Percentiles rank a stretch among this genome's conserved stretches.
phyloP scores from a whole-genome alignment of 257 asterid species.

The Scutellaria barbata region DNA sequence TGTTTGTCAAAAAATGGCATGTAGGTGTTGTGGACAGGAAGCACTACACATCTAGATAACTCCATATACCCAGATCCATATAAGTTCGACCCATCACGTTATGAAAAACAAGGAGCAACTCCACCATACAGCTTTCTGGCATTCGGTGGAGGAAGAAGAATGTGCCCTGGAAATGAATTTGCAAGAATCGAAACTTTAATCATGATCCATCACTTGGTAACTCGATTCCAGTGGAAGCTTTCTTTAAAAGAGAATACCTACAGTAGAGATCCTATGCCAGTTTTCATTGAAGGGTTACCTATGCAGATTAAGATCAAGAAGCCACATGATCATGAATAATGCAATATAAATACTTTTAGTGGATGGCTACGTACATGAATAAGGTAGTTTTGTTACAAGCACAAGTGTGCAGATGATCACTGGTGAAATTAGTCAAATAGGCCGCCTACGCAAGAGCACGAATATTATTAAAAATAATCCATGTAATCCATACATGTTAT shows the following conservation, averaged over 20 bases:
- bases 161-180: slow-evolving; percentile 19
- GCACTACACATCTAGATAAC: not conserved
- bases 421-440: no score
- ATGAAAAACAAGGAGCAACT: no score
- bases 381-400: no score
- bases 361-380: no score
- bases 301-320: not conserved
- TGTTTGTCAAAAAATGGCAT: not conserved
- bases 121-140: no score
- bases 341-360: no score
- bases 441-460: no score
- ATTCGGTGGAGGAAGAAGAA: not conserved
- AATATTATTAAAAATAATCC: no score
- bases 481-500: no score
- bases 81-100: no score
- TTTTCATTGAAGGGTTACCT: slow-evolving; percentile 17
- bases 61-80: not conserved
- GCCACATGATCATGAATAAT: not conserved
- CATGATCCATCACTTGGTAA: slow-evolving; percentile 7
- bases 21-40: not conserved
- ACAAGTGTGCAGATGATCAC: no score
- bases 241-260: not conserved
- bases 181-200: slow-evolving; percentile 12
- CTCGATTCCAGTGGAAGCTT: slow-evolving; percentile 9
- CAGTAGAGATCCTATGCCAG: slow-evolving; percentile 2